These are phyloP conservation scores for Sphaerulina vaccinii DNA, from an alignment of 2,329 filamentous ascomycete species.

Conservation along the genomic window DNA sequence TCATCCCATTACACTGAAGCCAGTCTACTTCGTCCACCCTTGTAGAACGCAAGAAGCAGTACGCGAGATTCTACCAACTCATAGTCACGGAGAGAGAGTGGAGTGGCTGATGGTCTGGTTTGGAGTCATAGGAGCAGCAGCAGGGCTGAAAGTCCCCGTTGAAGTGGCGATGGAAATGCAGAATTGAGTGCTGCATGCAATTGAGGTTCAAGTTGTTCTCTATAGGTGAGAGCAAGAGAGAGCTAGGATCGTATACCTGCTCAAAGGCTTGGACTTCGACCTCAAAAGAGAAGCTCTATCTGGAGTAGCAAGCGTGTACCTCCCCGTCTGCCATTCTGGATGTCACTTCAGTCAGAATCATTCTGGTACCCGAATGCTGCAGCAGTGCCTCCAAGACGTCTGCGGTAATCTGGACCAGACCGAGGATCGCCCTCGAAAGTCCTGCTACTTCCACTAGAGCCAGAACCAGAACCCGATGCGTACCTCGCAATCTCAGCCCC, in stretches of 20 bases:
- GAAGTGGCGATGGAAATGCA: background rate
- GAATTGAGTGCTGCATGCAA: too few species aligned
- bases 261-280: too few species aligned
- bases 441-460: slow-evolving; percentile 20
- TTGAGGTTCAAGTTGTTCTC: too few species aligned
- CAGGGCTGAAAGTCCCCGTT: background rate
- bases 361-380: background rate
- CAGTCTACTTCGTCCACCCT: slow-evolving; percentile 88
- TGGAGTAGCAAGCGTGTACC: too few species aligned
- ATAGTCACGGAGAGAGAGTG: background rate
- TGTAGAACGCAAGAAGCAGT: slow-evolving; percentile 85
- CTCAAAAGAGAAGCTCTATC: too few species aligned
- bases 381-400: background rate
- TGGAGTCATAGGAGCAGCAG: background rate
- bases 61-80: slow-evolving; percentile 39
- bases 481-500: slow-evolving; percentile 7
- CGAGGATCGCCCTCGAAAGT: slow-evolving; percentile 8
- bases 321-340: too few species aligned
- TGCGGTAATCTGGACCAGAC: background rate
- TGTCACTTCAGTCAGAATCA: too few species aligned
- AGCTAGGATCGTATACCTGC: too few species aligned
- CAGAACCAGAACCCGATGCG: slow-evolving; percentile 3
- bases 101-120: background rate
- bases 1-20: slow-evolving; percentile 75
- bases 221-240: too few species aligned